phyloP scores from a whole-genome alignment of 805 yeast species.

The Priceomyces melissophilus region DNA sequence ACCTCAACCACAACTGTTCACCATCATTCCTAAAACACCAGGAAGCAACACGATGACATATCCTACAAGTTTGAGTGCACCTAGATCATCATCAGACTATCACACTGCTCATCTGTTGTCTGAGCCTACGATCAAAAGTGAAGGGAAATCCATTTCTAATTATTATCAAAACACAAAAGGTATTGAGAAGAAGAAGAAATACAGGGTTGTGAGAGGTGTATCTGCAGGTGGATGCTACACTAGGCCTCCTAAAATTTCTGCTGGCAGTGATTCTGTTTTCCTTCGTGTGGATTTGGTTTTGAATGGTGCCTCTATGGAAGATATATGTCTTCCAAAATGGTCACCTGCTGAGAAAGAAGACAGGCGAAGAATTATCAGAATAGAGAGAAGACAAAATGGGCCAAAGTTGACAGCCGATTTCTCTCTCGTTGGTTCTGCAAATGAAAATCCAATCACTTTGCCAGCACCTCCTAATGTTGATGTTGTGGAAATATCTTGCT shows the following conservation, averaged over 20 bases:
- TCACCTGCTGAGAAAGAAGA: conserved; percentile 42
- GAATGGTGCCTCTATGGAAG: conserved; percentile 42
- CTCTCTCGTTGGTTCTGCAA: conserved; percentile 50
- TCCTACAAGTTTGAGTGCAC: conserved; percentile 1
- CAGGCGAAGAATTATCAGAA: conserved; percentile 53
- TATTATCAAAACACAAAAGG: not conserved
- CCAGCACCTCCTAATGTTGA: conserved; percentile 44
- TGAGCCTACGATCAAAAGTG: not conserved
- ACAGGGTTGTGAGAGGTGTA: conserved; percentile 52
- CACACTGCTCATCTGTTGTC: not conserved
- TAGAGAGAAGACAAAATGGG: conserved; percentile 52
- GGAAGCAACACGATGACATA: not conserved
- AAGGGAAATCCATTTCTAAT: not conserved
- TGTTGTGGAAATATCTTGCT: conserved; percentile 58
- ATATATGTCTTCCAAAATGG: conserved; percentile 54
- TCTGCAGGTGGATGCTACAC: conserved; percentile 57
- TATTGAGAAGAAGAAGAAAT: conserved; percentile 16
- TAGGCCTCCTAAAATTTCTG: conserved; percentile 48
- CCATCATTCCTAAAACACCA: not conserved
- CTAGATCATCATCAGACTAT: conserved; percentile 1
- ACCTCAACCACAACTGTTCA: conserved; percentile 6
- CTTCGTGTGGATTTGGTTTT: conserved; percentile 49
- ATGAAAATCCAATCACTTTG: conserved; percentile 39
- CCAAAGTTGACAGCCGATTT: conserved; percentile 47
- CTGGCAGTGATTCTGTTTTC: conserved; percentile 24